Evolutionary conservation across 2,329 filamentous ascomycete species (phyloP), one percentile per base, ranked within the genome.

Genomic region (Gnomoniopsis smithogilvyi): DNA sequence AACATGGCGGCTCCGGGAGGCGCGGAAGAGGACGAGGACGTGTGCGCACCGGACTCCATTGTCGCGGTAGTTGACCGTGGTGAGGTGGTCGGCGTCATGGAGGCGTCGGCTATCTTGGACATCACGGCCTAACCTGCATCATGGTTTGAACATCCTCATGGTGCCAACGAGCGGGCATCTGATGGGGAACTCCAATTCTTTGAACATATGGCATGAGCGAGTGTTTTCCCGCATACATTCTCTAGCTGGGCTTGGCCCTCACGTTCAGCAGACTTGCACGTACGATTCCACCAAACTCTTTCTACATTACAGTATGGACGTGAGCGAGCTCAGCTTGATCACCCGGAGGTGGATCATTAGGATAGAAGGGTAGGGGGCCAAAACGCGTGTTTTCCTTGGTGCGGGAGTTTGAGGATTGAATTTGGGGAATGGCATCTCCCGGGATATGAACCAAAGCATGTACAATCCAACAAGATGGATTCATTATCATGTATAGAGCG

Each of bases 41-140:
- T 67, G 48, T 76, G 73, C 63, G 66, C 69, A 7, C 71, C 76
- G 41, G 76, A 79, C 54, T 77, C 77, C 0, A 71, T 85, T 12
- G 64, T 84, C 1, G 80, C 77, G 0, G 73, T 81, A 3, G 69
- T 80, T 47, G 76, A 79, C 3, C 69, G 72, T 14, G 77, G 75
- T 0, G 74, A 78, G 54, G 72, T 81, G 30, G 69, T 78, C 6
- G 82, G 81, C 8, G 76, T 84, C 41, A 61, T 84, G 47, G 81
- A 85, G 67, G 77, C 60, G 2, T 50, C 57, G 14, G 57, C 54
- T 19, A 46, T 62, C 6, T 19, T 62, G 17, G 60, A 62, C 4
- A 46, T 56, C 4, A 53, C 50, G 14, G 33, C 24, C 6, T 55
- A 19, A 48, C 10, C 38, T n/a, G 17, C 19, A 26, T 14, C 10